Evolutionary conservation across 2,329 filamentous ascomycete species (phyloP), one percentile per base, ranked within the genome.

Genomic region (Orbilia oligospora): DNA sequence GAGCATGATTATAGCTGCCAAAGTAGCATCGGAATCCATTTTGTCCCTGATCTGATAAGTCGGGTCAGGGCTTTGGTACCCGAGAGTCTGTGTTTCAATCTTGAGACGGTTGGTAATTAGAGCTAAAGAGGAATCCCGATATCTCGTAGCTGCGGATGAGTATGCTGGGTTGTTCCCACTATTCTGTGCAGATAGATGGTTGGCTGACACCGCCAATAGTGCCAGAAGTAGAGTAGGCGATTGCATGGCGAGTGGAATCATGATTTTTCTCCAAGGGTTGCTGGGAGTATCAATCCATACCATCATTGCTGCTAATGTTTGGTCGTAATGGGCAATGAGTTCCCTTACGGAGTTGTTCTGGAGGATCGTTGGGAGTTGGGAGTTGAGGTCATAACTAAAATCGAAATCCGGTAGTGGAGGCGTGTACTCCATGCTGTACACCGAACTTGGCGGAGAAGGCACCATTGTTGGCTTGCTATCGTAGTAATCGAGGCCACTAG

Each of bases 181-280:
- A 22, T 65, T 76, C 48, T 76, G 72, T 20, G 66, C 72, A 2
- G 72, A 76, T 18, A 76, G 66, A 30, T 76, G 72, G 30, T 70
- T 76, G 16, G 72, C 56, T 5, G 72, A 70, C 24, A 76, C 72
- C 10, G 72, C 72, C 38, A 76, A 66, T 5, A 76, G 49, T 24
- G 72, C 72, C 22, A 76, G 44, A 53, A 76, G 49, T 5, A 76
- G 58, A 44, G 72, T 76, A 10, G 72, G 72, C 0, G 72, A 76
- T 36, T 76, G 72, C 65, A 70, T 65, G n/a, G 72, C 72, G 12
- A 76, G 49, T 22, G 72, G 72, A 53, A 76, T 76, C 72, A 76
- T 76, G 38, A 76, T 76, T 66, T 76, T 76, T 30, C 72, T 76
- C 72, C 72, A 76, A 36, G 72, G 72, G 18, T 76, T 76, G 30